Conservation (phyloP, 2,329 filamentous ascomycete species). For the Exophiala bonariae region DNA sequence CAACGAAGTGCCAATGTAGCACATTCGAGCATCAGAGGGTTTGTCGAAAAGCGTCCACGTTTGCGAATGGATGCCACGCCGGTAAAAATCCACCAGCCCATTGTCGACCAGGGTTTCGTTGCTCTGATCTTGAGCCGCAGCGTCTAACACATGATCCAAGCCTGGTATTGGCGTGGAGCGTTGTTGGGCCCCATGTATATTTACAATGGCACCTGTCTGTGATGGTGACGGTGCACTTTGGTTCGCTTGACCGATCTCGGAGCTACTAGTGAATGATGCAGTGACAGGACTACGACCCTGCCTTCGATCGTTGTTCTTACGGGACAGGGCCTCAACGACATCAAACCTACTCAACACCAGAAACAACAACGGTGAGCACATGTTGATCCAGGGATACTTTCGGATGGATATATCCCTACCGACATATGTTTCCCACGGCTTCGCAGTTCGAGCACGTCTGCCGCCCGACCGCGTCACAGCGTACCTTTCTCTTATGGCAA, state of each 20-base stretch:
- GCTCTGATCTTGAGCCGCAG: no score
- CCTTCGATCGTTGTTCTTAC: conserved; percentile 1
- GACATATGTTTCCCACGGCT: conserved; percentile 3
- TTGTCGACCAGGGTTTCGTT: background rate
- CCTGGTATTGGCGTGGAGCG: no score
- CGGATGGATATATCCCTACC: conserved; percentile 1
- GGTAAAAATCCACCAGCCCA: conserved; percentile 3
- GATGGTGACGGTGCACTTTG: no score
- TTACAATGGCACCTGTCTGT: no score
- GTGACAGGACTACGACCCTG: no score
- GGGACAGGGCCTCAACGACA: background rate
- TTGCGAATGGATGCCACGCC: background rate
- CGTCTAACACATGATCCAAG: no score
- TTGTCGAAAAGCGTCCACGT: conserved; percentile 1
- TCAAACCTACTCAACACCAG: background rate
- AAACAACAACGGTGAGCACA: background rate
- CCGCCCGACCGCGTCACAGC: conserved; percentile 3
- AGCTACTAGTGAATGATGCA: no score
- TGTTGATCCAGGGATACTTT: background rate
- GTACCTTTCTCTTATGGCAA: conserved; percentile 5
- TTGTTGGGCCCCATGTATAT: no score
- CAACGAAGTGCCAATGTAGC: conserved; percentile 1
- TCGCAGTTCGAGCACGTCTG: conserved; percentile 2
- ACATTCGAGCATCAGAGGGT: background rate
- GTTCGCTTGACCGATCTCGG: no score